Evolutionary conservation across 495 filamentous ascomycete genomes (phyloP), one percentile per base, ranked within the genome.

Genomic region (Xanthoparmelia taractica): DNA sequence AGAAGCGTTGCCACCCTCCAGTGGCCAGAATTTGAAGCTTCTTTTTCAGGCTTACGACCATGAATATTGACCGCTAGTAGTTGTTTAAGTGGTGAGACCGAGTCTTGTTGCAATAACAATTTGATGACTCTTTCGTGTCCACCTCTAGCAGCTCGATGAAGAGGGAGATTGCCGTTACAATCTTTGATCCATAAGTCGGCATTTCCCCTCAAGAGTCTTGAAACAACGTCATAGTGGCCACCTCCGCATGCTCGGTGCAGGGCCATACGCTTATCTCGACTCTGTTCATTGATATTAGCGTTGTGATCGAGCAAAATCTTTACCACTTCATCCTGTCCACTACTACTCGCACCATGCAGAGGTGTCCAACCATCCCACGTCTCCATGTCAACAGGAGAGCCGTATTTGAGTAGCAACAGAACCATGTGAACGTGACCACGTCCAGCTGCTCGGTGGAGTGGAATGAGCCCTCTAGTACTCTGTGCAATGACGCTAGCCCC

Each of bases 201-300:
- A 27, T 60, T 38, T n/a, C 47, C 34, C 55, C 55, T 34, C 25
- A 67, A 50, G 0, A 67, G 56, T 38, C 55, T 34, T 8, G 29
- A 38, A 6, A 58, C 61, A 20, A 36, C 47, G 8, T 57, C 23
- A 25, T 56, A 45, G 31, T 65, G 54, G 36, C 54, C 43, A 31
- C 61, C 61, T 59, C 55, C 43, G 47, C 41, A 63, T 11, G 65
- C 65, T 10, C 50, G 65, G 43, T 66, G 64, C 31, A 66, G 59
- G 10, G 64, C 31, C 7, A 52, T 36, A 0, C 52, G 59, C 6
- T 57, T 45, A 29, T 56, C 64, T 13, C 8, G 1, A 27, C 50
- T 66, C 34, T 61, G 47, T n/a, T 38, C 29, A 27, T 66, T 33
- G 25, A 66, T 43, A 12, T 27, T 34, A 5, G 57, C 63, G 7